phyloP scores from a whole-genome alignment of 352 stramenopile species.

The Hyaloperonospora brassicae region DNA sequence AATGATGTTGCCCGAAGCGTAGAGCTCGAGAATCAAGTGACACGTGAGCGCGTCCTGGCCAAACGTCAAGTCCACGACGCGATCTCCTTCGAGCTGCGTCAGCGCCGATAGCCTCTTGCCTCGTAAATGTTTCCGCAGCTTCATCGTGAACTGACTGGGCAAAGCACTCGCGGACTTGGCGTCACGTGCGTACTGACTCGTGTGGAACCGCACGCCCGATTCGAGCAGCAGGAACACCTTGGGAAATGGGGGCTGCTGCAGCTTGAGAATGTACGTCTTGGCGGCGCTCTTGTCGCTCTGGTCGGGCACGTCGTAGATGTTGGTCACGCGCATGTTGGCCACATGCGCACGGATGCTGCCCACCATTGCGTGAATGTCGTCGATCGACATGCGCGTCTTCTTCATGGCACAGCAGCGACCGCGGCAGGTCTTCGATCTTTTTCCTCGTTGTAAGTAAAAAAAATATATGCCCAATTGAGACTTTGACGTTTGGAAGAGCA shows the following conservation, averaged over 20 bases:
- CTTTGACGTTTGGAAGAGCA: too few species aligned
- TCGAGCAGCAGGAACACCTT: slow-evolving; percentile 95
- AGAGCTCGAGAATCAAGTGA: slow-evolving; percentile 97
- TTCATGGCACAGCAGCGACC: slow-evolving; percentile 67
- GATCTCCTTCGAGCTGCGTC: slow-evolving; percentile 90
- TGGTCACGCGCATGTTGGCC: slow-evolving; percentile 89
- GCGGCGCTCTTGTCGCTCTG: slow-evolving; percentile 79
- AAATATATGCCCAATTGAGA: too few species aligned
- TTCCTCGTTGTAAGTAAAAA: too few species aligned
- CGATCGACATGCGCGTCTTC: slow-evolving; percentile 84
- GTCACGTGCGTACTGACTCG: slow-evolving; percentile 85
- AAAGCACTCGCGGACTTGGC: slow-evolving; percentile 52
- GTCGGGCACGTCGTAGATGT: slow-evolving; percentile 92
- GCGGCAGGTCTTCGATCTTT: neutral
- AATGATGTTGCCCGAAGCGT: slow-evolving; percentile 95
- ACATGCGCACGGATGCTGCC: slow-evolving; percentile 80
- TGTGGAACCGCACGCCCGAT: slow-evolving; percentile 95
- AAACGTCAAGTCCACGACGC: slow-evolving; percentile 96
- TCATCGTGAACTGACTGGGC: slow-evolving; percentile 95
- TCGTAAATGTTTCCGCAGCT: slow-evolving; percentile 95
- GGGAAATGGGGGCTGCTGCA: slow-evolving; percentile 83
- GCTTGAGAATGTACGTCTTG: slow-evolving; percentile 92
- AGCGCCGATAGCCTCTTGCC: slow-evolving; percentile 91
- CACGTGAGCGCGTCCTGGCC: slow-evolving; percentile 83
- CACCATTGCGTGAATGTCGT: slow-evolving; percentile 84